Base-by-base conservation (phyloP, 2,329 filamentous ascomycete genomes). In the Pleurostoma richardsiae region DNA sequence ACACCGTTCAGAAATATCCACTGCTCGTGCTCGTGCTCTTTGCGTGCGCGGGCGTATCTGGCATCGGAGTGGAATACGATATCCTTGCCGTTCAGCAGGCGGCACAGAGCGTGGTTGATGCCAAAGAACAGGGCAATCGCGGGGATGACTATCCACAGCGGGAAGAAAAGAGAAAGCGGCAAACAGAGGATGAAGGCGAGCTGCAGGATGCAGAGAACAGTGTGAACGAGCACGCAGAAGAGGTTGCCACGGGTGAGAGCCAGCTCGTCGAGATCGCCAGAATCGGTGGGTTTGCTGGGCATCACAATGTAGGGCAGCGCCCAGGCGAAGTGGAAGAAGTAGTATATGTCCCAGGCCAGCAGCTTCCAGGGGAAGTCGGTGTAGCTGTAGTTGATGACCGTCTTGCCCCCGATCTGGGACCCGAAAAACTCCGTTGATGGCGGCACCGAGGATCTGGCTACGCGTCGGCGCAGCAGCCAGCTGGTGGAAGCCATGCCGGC, bases 1-100 rank as follows among this genome's bases (percentile, higher is more conserved):
- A 90, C 80, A 1, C 88, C 88, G 57, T 91, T 91, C 44, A 91
- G 64, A 59, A 87, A 91, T n/a, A 91, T 73, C 88, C 88, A 92
- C 56, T 83, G 77, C 65, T 91, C 87, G 44, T 81, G 71, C 8
- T 70, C 68, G 59, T 81, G 74, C 52, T 79, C 71, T 0, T 71
- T 69, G 19, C 64, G 61, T 2, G 64, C 64, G 11, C 71, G 62
- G 1, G 81, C 72, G 51, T 77, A 81, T 45, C 76, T 67, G 3
- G 73, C 67, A 39, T 79, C 72, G 2, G 80, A 82, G 19, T 65
- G 62, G 54, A 76, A 82, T 3, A 70, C 68, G 43, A 71, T 65
- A 4, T 65, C 59, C 5, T 54, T 59, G n/a, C 80, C 73, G 53
- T 85, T 85, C 43, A 81, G 59, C 30, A 78, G 56, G 2, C 69